Percentiles rank a stretch among this genome's conserved stretches.
Conservation (phyloP, 2,329 filamentous ascomycete genomes). For the Phialophora chinensis region DNA sequence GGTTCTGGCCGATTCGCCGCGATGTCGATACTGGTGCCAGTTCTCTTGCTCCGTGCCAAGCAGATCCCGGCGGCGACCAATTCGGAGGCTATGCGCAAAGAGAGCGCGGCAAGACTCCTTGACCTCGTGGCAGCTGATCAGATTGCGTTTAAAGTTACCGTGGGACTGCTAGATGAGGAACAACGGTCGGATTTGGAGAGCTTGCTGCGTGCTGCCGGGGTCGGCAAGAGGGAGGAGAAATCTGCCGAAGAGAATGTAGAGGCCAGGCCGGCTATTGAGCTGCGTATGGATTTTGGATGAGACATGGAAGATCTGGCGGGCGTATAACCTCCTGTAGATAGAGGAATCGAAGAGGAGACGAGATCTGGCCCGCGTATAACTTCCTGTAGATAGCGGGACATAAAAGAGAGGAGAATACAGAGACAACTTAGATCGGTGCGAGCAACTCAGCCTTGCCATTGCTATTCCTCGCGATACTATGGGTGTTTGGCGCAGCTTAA, state of each 20-base stretch:
- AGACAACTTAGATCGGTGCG: not conserved
- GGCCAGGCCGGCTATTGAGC: conserved; percentile 76
- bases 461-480: no score
- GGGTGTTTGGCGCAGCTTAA: conserved; percentile 13
- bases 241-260: conserved; percentile 58
- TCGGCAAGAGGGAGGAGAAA: conserved; percentile 51
- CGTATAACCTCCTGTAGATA: not conserved
- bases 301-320: not conserved
- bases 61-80: conserved; percentile 60
- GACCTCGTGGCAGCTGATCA: conserved; percentile 82
- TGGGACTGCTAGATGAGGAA: conserved; percentile 71
- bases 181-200: conserved; percentile 81
- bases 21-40: conserved; percentile 77
- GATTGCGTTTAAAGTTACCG: conserved; percentile 72
- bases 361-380: not conserved
- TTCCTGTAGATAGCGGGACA: not conserved
- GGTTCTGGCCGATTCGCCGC: conserved; percentile 50
- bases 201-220: conserved; percentile 71
- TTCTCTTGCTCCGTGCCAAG: conserved; percentile 74
- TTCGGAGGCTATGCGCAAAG: conserved; percentile 60
- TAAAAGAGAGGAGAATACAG: not conserved
- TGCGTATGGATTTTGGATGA: conserved; percentile 90
- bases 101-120: conserved; percentile 77
- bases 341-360: not conserved
- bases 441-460: not conserved